phyloP scores from a whole-genome alignment of 1,284 basidiomycete genomes.

The Fomitopsis schrenkii region DNA sequence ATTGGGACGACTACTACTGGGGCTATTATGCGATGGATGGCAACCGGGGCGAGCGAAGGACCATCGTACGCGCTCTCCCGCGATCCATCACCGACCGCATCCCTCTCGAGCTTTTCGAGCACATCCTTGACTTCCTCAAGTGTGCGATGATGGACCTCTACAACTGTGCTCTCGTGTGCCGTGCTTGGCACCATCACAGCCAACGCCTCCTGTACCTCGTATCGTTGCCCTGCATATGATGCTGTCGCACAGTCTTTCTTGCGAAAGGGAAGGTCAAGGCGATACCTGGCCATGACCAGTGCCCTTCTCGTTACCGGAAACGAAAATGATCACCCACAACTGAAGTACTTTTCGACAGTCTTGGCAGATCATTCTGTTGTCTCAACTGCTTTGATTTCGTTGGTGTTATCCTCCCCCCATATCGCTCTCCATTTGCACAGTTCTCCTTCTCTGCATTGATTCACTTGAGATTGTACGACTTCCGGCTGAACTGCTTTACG shows the following conservation, averaged over 20 bases:
- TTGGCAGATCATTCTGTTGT: too few species aligned
- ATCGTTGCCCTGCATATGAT: too few species aligned
- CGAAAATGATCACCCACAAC: too few species aligned
- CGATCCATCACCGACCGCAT: not conserved
- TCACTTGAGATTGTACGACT: not conserved
- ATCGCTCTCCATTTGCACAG: too few species aligned
- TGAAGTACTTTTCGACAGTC: too few species aligned
- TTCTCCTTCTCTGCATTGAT: too few species aligned
- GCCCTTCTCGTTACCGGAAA: not conserved
- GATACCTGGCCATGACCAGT: not conserved
- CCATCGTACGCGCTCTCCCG: not conserved
- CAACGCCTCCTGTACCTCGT: too few species aligned
- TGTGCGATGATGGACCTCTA: not conserved
- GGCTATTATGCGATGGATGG: not conserved
- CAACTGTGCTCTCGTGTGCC: not conserved
- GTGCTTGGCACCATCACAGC: too few species aligned
- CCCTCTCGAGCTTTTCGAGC: not conserved
- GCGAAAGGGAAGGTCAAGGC: not conserved
- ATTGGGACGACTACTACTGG: not conserved
- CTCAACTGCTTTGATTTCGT: too few species aligned
- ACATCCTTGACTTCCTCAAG: not conserved
- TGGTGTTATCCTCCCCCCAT: too few species aligned
- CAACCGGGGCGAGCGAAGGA: not conserved
- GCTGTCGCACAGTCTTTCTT: too few species aligned
- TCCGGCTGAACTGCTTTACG: not conserved